Evolutionary conservation across 2,329 filamentous ascomycete genomes (phyloP), one percentile per base, ranked within the genome.

Genomic region (Aspergillus fructus): DNA sequence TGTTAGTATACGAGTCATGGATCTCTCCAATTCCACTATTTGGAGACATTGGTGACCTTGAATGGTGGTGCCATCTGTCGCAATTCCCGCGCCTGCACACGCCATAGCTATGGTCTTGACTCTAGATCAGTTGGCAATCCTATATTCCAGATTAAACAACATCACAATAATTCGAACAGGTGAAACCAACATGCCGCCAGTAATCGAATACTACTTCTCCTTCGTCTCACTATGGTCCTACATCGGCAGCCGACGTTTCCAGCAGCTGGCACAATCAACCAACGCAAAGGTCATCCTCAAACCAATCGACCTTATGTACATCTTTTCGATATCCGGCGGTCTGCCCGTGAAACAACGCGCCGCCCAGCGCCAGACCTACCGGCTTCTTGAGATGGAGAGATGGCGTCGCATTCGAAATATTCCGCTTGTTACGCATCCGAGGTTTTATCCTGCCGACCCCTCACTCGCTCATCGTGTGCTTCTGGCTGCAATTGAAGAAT

Each of bases 261-360:
- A 49, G 5, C 45, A n/a, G 0, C 53, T 55, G n/a, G n/a, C 23
- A 0, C 37, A 55, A 6, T 27, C 43, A 3, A 43, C 53, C 8
- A 49, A 55, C 19, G 24, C 34, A 1, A 41, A 49, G 1, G 23
- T 55, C 27, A 21, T 55, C 24, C 34, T 33, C 62, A 70, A 71
- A 51, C 69, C 69, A 23, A 59, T 71, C 9, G 63, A 72, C 52
- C 55, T 71, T 3, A 48, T 71, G 37, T 64, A 69, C 47, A 64
- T 69, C 2, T 73, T 73, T 57, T 70, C 70, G 2, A 58, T 67
- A 41, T 71, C 70, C 1, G 69, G 70, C 13, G 70, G 70, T 3
- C 64, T 73, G 0, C 68, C 70, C 4, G 68, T 72, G 7, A 71
- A 71, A 49, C 62, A 72, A 47, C 69, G 70, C 34, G 54, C 70